phyloP scores from a whole-genome alignment of 306 rosid genomes.

The Casuarina cunninghamiana region DNA sequence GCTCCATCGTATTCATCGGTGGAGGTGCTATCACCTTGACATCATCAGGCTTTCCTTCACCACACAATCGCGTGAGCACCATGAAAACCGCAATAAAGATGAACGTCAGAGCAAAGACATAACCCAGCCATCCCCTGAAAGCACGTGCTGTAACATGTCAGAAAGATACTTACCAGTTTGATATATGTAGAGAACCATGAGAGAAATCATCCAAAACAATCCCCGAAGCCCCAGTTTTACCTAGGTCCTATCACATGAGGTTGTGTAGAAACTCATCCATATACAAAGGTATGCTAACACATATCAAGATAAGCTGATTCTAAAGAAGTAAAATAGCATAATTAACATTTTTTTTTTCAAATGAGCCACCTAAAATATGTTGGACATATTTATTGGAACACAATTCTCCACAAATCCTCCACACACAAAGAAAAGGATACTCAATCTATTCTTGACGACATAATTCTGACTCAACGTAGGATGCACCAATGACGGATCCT shows the following conservation, averaged over 20 bases:
- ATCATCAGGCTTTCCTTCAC: slow-evolving; percentile 55
- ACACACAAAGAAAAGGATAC: too few relatives aligned
- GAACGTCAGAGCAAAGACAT: slow-evolving; percentile 50
- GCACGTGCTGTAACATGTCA: slow-evolving; percentile 11
- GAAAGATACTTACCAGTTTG: slow-evolving; percentile 15
- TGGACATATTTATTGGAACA: background rate
- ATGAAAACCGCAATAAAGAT: slow-evolving; percentile 58
- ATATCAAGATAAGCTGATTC: background rate
- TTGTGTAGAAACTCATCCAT: background rate
- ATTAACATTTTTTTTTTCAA: background rate
- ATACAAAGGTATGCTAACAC: background rate
- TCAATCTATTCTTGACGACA: background rate
- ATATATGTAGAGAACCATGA: slow-evolving; percentile 7
- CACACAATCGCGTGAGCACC: slow-evolving; percentile 55
- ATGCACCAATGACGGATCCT: background rate
- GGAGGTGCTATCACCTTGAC: slow-evolving; percentile 83
- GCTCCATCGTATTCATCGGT: slow-evolving; percentile 86
- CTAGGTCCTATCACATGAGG: background rate
- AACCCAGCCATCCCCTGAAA: slow-evolving; percentile 88
- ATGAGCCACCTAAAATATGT: background rate
- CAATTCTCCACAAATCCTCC: background rate
- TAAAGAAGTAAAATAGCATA: background rate
- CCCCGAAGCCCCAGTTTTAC: background rate
- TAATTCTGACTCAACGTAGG: background rate
- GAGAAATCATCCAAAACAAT: background rate